A percentile compares a stretch with the other conserved stretches of the same genome.
Conservation (phyloP, 345 rosid genomes). For the Linum lewisii region DNA sequence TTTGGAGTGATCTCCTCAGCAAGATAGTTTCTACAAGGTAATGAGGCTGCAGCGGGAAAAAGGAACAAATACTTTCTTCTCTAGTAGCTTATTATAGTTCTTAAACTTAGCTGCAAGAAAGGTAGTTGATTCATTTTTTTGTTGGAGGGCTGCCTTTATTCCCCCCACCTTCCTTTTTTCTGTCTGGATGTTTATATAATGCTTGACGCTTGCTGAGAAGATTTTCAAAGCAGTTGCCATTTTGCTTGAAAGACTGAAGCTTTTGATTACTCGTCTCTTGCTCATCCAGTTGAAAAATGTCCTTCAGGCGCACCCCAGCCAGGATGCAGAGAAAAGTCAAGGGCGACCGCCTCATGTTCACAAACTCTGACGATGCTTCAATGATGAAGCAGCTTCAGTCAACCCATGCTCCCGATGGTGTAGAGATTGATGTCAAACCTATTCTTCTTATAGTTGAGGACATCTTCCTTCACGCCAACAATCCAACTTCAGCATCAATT, state of each 20-base stretch:
- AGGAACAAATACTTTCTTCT: not conserved
- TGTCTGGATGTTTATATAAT: slow-evolving; percentile 12
- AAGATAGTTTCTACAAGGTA: not conserved
- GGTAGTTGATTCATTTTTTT: slow-evolving; percentile 46
- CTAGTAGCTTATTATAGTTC: not conserved
- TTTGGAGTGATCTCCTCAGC: not conserved
- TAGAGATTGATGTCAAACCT: slow-evolving; percentile 43
- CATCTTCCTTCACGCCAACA: slow-evolving; percentile 44
- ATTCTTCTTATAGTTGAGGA: slow-evolving; percentile 58
- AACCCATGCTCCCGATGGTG: slow-evolving; percentile 58
- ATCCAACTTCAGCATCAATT: slow-evolving; percentile 27
- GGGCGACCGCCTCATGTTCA: slow-evolving; percentile 35
- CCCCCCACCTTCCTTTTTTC: slow-evolving; percentile 16
- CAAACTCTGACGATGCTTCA: slow-evolving; percentile 42
- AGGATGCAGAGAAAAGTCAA: slow-evolving; percentile 12
- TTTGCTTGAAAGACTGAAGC: not conserved
- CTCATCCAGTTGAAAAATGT: not conserved
- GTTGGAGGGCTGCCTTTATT: slow-evolving; percentile 21
- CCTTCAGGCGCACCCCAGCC: not conserved
- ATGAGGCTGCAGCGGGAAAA: not conserved
- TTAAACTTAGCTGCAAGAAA: slow-evolving; percentile 51
- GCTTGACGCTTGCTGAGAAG: not conserved
- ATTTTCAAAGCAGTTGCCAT: not conserved
- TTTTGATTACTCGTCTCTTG: no score
- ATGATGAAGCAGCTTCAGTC: slow-evolving; percentile 50